Conservation (phyloP, 208 protist genomes). For the Crithidia brevicula region DNA sequence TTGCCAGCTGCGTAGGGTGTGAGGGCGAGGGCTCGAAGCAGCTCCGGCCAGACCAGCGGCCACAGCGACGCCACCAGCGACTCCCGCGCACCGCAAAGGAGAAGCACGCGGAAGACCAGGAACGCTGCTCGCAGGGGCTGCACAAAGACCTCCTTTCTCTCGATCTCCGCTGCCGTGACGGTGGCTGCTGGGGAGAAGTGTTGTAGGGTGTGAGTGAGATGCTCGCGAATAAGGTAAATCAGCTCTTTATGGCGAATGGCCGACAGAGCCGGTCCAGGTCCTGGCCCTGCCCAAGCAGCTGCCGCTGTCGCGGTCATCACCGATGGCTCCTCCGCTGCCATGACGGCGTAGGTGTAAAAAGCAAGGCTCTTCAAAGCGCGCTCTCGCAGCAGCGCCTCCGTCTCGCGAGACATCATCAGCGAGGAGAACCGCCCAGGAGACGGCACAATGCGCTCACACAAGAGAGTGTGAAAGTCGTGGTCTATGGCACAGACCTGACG, state of each 20-base stretch:
- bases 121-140: conserved; percentile 42
- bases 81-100: conserved; percentile 33
- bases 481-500: conserved; percentile 15
- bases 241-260: conserved; percentile 39
- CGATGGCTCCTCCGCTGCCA: conserved; percentile 1
- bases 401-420: conserved; percentile 44
- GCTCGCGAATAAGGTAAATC: conserved; percentile 46
- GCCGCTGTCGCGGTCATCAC: conserved; percentile 11
- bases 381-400: conserved; percentile 44
- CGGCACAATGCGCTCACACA: conserved; percentile 30
- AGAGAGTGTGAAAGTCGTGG: conserved; percentile 12
- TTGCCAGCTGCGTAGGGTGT: not conserved
- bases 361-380: conserved; percentile 38
- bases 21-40: conserved; percentile 20
- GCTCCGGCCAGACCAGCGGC: conserved; percentile 56
- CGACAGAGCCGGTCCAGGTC: not conserved
- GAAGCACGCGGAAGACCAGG: conserved; percentile 66
- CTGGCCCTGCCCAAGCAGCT: not conserved
- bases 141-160: conserved; percentile 28
- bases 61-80: conserved; percentile 47
- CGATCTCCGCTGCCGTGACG: conserved; percentile 20
- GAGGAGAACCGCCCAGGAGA: conserved; percentile 34
- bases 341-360: conserved; percentile 43
- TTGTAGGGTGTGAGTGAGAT: conserved; percentile 35
- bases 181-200: conserved; percentile 26